Base-by-base conservation (phyloP, 768 basidiomycete genomes). In the Boletus coccyginus region DNA sequence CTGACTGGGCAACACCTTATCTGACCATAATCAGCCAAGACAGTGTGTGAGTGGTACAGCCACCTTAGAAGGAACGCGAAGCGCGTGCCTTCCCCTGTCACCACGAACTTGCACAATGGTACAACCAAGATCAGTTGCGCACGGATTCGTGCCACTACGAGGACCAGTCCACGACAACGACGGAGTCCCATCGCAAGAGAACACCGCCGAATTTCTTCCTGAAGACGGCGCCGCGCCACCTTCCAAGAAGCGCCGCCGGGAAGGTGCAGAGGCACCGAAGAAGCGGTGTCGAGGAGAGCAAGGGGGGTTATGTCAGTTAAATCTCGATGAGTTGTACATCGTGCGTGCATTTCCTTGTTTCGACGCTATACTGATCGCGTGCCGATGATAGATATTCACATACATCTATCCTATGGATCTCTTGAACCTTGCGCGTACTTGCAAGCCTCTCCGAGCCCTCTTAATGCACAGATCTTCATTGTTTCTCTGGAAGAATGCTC, bases 381-480 rank as follows among this genome's bases (percentile, higher is more conserved):
- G 31, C 35, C 24, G 12, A 29, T 17, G 14, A 19, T 57, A 81
- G 77, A 77, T 81, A 52, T 75, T 75, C 50, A 62, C 62, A 19
- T 72, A 75, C 50, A 64, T 80, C 1, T 67, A 74, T 45, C 79
- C 78, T 4, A 53, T 70, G 46, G 62, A 64, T 46, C 59, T 64
- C 17, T 19, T 64, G 43, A 70, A 70, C 56, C 71, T 80, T 24
- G 65, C 80, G 9, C 72, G 78, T n/a, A 74, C 77, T 3, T 74
- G 73, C 36, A 77, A 69, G 57, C 53, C 64, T 27, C 64, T 81
- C 44, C 72, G 79, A n/a, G 62, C 52, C 14, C 58, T 78, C 7
- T 70, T 81, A 16, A 73, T 76, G 67, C 56, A 44, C 38, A 62
- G 44, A 58, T 41, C 73, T 62, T 54, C 71, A 60, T 50, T 51